These are phyloP conservation scores for Sarocladium brachiariae DNA, from an alignment of 2,329 filamentous ascomycete genomes.

Conservation along the genomic window DNA sequence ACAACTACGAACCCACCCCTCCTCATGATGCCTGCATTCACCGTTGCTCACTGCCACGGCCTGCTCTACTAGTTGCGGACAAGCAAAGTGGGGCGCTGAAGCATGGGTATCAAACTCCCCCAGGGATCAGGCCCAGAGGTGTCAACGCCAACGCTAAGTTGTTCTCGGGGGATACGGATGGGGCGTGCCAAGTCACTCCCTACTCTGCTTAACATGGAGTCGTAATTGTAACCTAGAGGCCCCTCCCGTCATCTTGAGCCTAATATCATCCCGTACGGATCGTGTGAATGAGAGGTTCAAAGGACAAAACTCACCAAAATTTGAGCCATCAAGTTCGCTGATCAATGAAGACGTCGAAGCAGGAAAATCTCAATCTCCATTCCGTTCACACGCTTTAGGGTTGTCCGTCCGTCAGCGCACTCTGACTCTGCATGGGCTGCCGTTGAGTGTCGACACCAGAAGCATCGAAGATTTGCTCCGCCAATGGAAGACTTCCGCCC, in stretches of 20 bases:
- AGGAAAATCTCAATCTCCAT: too few relatives aligned
- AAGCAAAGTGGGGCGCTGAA: background rate
- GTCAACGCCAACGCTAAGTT: background rate
- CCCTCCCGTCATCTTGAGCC: slow-evolving; percentile 6
- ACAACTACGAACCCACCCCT: background rate
- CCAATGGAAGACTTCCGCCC: background rate
- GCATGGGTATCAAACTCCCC: slow-evolving; percentile 1
- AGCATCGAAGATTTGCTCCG: background rate
- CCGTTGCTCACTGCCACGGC: background rate
- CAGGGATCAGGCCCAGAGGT: background rate
- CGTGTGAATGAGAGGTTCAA: background rate
- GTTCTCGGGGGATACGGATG: background rate
- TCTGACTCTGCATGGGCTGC: background rate
- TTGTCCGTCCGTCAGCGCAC: background rate
- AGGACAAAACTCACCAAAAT: too few relatives aligned
- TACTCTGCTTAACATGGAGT: background rate
- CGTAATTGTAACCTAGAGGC: background rate
- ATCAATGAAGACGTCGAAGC: too few relatives aligned
- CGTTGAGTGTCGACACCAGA: background rate
- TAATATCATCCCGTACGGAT: background rate
- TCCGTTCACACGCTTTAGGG: too few relatives aligned
- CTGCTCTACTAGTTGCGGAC: background rate
- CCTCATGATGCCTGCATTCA: background rate
- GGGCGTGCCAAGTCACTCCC: background rate
- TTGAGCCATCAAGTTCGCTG: too few relatives aligned